Conservation (phyloP, 345 rosid species). For the Populus tremula region DNA sequence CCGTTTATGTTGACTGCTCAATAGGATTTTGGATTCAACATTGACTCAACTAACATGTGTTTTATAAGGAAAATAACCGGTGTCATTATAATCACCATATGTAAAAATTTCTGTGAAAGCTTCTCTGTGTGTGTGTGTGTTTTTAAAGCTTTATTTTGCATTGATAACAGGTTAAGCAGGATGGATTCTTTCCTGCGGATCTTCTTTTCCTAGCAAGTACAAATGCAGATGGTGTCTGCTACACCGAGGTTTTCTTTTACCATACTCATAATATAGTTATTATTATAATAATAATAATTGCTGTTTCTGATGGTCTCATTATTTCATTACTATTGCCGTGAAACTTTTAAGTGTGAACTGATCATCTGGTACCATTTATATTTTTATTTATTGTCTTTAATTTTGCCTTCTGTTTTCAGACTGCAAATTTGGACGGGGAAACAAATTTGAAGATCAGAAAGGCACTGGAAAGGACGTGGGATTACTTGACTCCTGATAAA, state of each 20-base stretch:
- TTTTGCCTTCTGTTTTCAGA: conserved; percentile 47
- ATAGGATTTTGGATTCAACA: background rate
- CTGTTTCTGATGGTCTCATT: background rate
- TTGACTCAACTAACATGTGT: background rate
- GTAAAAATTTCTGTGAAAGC: background rate
- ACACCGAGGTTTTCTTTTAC: conserved; percentile 62
- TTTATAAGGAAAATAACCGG: background rate
- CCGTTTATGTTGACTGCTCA: background rate
- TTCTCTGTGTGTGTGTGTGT: background rate
- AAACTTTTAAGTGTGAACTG: background rate
- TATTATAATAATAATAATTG: background rate
- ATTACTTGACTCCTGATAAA: conserved; percentile 84
- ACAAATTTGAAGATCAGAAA: conserved; percentile 98
- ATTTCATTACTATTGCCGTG: conserved; percentile 1
- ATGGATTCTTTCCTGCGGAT: conserved; percentile 95
- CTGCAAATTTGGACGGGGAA: conserved; percentile 99
- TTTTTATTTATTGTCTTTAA: background rate
- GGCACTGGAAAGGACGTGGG: conserved; percentile 97
- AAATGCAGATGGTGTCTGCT: conserved; percentile 94
- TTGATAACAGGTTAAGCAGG: conserved; percentile 80
- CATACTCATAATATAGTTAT: conserved; percentile 3
- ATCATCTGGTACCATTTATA: background rate
- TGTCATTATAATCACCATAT: background rate
- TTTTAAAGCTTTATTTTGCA: conserved; percentile 11
- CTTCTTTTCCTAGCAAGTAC: conserved; percentile 85